phyloP scores from a whole-genome alignment of 108 stramenopile genomes.

The Nitzschia inconspicua region DNA sequence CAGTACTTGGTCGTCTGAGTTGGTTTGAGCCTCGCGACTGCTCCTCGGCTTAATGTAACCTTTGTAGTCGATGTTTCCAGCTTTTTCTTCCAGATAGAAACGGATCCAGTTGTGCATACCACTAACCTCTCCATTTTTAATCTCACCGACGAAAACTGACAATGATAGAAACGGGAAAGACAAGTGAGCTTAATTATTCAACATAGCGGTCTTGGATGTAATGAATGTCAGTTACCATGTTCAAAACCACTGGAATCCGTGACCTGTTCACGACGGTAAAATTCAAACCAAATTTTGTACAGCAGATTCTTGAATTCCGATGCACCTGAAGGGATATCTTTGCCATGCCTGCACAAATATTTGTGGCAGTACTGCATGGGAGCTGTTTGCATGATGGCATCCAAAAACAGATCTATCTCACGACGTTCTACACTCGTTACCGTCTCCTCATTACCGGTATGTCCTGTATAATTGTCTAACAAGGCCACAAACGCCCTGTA shows the following conservation, averaged over 20 bases:
- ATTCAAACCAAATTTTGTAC: slow-evolving; percentile 83
- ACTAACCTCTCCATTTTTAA: slow-evolving; percentile 60
- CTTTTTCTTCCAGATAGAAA: slow-evolving; percentile 85
- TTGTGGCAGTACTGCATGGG: slow-evolving; percentile 90
- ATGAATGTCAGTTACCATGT: no score
- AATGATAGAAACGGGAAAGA: no score
- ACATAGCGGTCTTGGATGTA: no score
- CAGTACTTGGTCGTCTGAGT: slow-evolving; percentile 61
- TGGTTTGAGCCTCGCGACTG: slow-evolving; percentile 45
- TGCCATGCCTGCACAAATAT: slow-evolving; percentile 61
- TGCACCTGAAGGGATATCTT: slow-evolving; percentile 46
- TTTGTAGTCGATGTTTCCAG: slow-evolving; percentile 77
- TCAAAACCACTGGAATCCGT: slow-evolving; percentile 89
- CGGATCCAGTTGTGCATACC: slow-evolving; percentile 96
- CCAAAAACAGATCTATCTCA: slow-evolving; percentile 69
- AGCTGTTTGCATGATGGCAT: slow-evolving; percentile 75
- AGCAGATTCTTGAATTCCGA: slow-evolving; percentile 60
- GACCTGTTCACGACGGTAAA: slow-evolving; percentile 66
- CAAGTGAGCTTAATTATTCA: no score
- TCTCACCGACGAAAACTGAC: slow-evolving; percentile 94
- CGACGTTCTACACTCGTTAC: slow-evolving; percentile 51
- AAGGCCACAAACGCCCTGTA: slow-evolving; percentile 71
- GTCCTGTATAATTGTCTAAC: slow-evolving; percentile 81
- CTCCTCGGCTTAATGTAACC: slow-evolving; percentile 79
- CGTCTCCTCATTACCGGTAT: slow-evolving; percentile 58